Evolutionary conservation across 352 stramenopile species (phyloP).

Genomic region (Phytophthora palmivora): DNA sequence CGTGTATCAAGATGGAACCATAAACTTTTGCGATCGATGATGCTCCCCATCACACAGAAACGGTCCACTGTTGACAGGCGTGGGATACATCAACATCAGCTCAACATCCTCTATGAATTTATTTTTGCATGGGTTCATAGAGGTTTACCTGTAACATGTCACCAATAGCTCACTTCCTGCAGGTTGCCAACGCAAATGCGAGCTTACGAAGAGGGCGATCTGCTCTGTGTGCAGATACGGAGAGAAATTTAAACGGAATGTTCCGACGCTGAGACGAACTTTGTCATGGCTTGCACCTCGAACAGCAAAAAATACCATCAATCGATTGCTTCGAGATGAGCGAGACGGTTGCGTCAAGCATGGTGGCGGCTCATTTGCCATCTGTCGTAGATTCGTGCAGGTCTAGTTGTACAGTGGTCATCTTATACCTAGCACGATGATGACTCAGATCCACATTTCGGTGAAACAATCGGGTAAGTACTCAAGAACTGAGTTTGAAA

Average conservation of each 20-base stretch:
- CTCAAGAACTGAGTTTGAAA: no score
- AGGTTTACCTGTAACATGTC: slow-evolving; percentile 9
- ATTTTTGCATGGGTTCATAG: background rate
- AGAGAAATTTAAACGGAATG: background rate
- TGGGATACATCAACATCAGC: slow-evolving; percentile 38
- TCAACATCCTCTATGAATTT: slow-evolving; percentile 15
- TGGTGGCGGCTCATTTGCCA: no score
- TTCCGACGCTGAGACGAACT: slow-evolving; percentile 5
- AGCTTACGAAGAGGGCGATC: slow-evolving; percentile 2
- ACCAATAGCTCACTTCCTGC: background rate
- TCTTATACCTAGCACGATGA: no score
- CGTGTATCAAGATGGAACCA: background rate
- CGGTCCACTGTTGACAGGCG: slow-evolving; percentile 14
- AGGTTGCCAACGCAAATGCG: background rate
- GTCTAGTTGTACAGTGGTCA: no score
- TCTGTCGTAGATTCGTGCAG: no score
- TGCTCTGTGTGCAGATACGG: slow-evolving; percentile 11
- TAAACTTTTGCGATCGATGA: slow-evolving; percentile 14
- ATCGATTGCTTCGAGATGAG: slow-evolving; percentile 25
- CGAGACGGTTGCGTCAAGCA: background rate
- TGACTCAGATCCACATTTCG: no score
- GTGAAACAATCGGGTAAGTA: no score
- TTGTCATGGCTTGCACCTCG: slow-evolving; percentile 2
- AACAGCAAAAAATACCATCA: slow-evolving; percentile 22
- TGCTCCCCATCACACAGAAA: slow-evolving; percentile 3